phyloP scores from a whole-genome alignment of 2,329 filamentous ascomycete genomes.

The Purpureocillium takamizusanense region DNA sequence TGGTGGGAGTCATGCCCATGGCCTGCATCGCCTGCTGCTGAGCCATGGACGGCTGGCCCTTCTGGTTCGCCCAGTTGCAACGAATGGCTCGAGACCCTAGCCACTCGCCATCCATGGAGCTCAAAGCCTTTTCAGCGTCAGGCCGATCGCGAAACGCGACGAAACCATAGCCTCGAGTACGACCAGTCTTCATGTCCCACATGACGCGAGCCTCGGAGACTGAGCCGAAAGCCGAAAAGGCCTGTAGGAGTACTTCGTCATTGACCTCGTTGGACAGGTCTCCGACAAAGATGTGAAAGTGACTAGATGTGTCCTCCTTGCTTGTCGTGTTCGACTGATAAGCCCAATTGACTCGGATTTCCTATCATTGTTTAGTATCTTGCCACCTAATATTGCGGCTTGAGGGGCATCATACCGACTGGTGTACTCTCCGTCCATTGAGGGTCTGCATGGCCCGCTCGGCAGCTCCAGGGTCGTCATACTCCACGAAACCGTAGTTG shows the following conservation, averaged over 20 bases:
- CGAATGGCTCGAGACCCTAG: constrained; percentile 94
- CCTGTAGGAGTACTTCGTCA: constrained; percentile 85
- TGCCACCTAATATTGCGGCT: neutral
- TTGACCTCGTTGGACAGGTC: constrained; percentile 98
- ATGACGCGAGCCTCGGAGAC: constrained; percentile 98
- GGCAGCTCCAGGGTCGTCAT: constrained; percentile 92
- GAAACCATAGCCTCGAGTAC: constrained; percentile 94
- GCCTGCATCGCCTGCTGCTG: constrained; percentile 95
- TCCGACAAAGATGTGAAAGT: constrained; percentile 98
- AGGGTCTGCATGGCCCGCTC: constrained; percentile 96
- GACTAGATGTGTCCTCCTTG: constrained; percentile 96
- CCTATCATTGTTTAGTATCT: constrained; percentile 39
- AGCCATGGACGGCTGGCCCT: constrained; percentile 97
- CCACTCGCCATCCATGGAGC: constrained; percentile 99
- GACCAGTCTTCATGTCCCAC: constrained; percentile 99
- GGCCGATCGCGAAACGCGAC: constrained; percentile 91
- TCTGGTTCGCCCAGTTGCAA: constrained; percentile 99
- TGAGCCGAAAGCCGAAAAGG: constrained; percentile 90
- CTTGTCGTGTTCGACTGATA: constrained; percentile 91
- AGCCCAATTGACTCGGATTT: constrained; percentile 99
- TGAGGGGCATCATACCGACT: constrained; percentile 55
- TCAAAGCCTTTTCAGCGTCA: constrained; percentile 92
- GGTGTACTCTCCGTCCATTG: constrained; percentile 90
- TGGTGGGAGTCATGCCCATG: constrained; percentile 97
- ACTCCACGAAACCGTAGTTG: constrained; percentile 99